phyloP scores from a whole-genome alignment of 2,329 filamentous ascomycete genomes.

The Cercospora brassicicola region DNA sequence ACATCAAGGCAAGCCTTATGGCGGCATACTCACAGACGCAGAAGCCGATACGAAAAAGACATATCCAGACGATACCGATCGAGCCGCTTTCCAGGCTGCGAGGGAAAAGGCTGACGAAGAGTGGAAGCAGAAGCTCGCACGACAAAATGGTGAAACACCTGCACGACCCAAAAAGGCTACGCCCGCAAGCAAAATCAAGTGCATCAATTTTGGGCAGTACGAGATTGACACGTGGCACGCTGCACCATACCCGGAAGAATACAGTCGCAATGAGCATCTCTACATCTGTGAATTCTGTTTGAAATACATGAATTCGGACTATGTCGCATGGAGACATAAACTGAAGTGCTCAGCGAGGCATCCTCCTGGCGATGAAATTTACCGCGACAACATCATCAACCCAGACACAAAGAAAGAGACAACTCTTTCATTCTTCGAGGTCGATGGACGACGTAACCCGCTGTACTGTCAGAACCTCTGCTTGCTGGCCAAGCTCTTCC shows the following conservation, averaged over 20 bases:
- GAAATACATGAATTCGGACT: conserved; percentile 99
- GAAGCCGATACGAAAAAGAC: conserved; percentile 93
- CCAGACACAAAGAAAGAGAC: conserved; percentile 39
- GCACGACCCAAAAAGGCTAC: conserved; percentile 66
- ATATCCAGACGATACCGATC: conserved; percentile 74
- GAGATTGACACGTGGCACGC: conserved; percentile 99
- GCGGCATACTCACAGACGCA: conserved; percentile 82
- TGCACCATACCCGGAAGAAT: conserved; percentile 96
- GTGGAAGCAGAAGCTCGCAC: conserved; percentile 70
- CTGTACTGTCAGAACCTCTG: conserved; percentile 99
- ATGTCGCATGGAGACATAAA: conserved; percentile 96
- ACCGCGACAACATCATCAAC: conserved; percentile 76
- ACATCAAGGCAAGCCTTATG: conserved; percentile 88
- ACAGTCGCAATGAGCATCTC: conserved; percentile 92
- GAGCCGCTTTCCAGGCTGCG: conserved; percentile 83
- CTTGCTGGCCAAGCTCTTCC: conserved; percentile 89
- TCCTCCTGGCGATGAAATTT: conserved; percentile 96
- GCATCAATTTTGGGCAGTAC: conserved; percentile 95
- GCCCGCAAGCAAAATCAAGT: conserved; percentile 94
- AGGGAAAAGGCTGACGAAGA: conserved; percentile 89
- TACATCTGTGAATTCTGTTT: conserved; percentile 99
- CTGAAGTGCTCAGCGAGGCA: conserved; percentile 92
- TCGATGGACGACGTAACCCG: conserved; percentile 93
- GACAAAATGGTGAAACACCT: conserved; percentile 64
- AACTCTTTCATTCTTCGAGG: conserved; percentile 80